phyloP scores from a whole-genome alignment of 2,329 filamentous ascomycete species.

The Mycocentrospora acerina region DNA sequence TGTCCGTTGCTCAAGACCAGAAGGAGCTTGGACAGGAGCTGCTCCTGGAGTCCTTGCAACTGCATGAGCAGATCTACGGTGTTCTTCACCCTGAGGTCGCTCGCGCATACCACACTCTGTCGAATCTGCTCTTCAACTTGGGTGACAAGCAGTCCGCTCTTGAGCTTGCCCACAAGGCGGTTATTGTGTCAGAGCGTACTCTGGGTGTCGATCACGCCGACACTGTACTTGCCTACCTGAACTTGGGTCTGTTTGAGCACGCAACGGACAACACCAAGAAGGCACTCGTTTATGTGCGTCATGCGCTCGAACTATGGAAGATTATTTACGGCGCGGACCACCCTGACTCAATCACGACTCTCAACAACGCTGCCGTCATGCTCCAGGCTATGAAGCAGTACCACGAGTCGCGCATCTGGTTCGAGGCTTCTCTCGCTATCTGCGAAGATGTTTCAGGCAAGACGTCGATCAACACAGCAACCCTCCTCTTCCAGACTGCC shows the following conservation, averaged over 20 bases:
- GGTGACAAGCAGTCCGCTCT: slow-evolving; percentile 96
- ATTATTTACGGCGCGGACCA: slow-evolving; percentile 92
- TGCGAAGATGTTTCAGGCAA: slow-evolving; percentile 89
- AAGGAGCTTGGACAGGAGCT: slow-evolving; percentile 95
- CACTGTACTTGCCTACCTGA: slow-evolving; percentile 92
- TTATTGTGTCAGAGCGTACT: slow-evolving; percentile 93
- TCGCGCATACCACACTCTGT: slow-evolving; percentile 89
- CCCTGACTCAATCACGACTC: slow-evolving; percentile 95
- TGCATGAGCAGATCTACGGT: slow-evolving; percentile 98
- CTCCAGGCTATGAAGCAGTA: slow-evolving; percentile 93
- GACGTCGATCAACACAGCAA: slow-evolving; percentile 88
- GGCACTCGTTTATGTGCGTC: slow-evolving; percentile 85
- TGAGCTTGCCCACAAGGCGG: slow-evolving; percentile 92
- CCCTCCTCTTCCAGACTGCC: slow-evolving; percentile 93
- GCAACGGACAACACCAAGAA: slow-evolving; percentile 85
- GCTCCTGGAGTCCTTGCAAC: slow-evolving; percentile 88
- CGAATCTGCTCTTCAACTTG: slow-evolving; percentile 95
- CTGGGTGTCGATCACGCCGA: slow-evolving; percentile 91
- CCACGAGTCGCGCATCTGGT: slow-evolving; percentile 93
- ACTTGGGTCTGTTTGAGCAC: slow-evolving; percentile 91
- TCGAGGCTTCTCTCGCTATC: slow-evolving; percentile 85
- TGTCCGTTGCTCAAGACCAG: slow-evolving; percentile 94
- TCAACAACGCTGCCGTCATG: slow-evolving; percentile 99
- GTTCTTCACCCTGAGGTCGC: slow-evolving; percentile 96
- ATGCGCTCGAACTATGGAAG: slow-evolving; percentile 95